phyloP scores from a whole-genome alignment of 2,329 filamentous ascomycete genomes.

The Coniochaeta hoffmannii region DNA sequence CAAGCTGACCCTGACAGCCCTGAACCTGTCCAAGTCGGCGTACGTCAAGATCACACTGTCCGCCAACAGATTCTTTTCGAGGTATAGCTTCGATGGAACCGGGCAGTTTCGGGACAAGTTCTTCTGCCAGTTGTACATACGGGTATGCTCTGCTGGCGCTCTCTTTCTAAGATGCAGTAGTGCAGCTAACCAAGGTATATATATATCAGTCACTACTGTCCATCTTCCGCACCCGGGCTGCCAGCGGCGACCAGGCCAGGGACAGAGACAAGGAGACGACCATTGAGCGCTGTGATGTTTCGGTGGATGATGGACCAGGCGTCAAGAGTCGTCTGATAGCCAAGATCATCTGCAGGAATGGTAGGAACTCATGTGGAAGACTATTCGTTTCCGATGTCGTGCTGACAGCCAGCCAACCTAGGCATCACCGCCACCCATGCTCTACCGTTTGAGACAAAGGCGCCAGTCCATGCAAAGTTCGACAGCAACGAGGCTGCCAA shows the following conservation, averaged over 20 bases:
- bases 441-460: constrained; percentile 64
- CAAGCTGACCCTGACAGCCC: constrained; percentile 64
- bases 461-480: constrained; percentile 73
- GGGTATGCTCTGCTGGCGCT: constrained; percentile 31
- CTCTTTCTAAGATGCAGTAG: not conserved
- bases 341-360: constrained; percentile 67
- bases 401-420: constrained; percentile 24
- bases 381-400: constrained; percentile 1
- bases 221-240: constrained; percentile 61
- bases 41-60: constrained; percentile 68
- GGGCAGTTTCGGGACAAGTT: constrained; percentile 51
- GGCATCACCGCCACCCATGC: constrained; percentile 71
- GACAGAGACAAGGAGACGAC: constrained; percentile 58
- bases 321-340: constrained; percentile 68
- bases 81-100: constrained; percentile 57
- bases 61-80: constrained; percentile 62
- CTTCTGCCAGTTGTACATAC: constrained; percentile 68
- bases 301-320: constrained; percentile 62
- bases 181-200: not conserved
- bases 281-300: constrained; percentile 68
- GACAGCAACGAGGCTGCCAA: constrained; percentile 58
- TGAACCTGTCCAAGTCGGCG: constrained; percentile 75
- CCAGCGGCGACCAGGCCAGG: constrained; percentile 44
- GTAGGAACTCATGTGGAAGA: no score
- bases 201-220: constrained; percentile 54